phyloP scores from a whole-genome alignment of 2,329 filamentous ascomycete genomes.

The Fusarium incarnatum region DNA sequence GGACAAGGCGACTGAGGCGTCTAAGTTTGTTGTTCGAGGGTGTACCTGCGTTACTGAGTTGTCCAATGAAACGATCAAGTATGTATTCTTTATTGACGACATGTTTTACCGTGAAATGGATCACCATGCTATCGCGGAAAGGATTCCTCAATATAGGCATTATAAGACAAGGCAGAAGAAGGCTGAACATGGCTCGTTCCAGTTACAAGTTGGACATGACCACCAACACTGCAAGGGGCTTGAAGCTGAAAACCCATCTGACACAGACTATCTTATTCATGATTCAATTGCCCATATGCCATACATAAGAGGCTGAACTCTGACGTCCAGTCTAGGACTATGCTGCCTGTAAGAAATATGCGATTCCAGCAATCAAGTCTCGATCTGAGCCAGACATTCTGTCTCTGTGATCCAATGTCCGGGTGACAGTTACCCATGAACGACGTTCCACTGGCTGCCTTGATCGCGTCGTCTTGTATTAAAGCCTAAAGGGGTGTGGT shows the following conservation, averaged over 20 bases:
- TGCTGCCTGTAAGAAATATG: not conserved
- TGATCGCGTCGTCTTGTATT: not conserved
- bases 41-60: not conserved
- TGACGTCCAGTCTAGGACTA: not conserved
- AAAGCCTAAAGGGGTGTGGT: too few relatives aligned
- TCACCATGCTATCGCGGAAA: not conserved
- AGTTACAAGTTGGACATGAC: not conserved
- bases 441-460: not conserved
- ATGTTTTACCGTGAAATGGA: not conserved
- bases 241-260: not conserved
- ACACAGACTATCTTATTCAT: not conserved
- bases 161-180: not conserved
- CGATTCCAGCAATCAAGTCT: fast-evolving
- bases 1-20: not conserved
- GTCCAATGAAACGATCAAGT: not conserved
- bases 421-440: too few relatives aligned
- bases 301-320: not conserved
- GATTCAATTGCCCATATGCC: not conserved
- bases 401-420: too few relatives aligned
- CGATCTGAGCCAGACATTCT: not conserved
- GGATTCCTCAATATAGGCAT: not conserved
- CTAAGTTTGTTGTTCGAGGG: not conserved
- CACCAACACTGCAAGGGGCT: not conserved
- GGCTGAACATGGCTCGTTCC: not conserved
- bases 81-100: not conserved